phyloP scores from a whole-genome alignment of 2,329 filamentous ascomycete species.

The Sporothrix inflata region DNA sequence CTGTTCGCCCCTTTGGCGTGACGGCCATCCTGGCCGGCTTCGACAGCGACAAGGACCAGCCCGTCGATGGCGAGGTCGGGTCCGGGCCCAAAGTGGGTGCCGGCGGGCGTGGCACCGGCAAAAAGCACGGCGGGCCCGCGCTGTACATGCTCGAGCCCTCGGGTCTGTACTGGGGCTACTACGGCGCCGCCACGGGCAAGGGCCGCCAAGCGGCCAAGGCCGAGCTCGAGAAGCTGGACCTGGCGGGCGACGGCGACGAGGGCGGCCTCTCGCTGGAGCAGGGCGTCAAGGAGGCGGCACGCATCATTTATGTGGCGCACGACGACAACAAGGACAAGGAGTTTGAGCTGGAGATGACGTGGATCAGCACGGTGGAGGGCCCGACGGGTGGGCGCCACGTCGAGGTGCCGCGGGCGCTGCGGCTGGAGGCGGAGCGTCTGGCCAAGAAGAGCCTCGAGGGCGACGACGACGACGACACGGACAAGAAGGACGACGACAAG shows the following conservation, averaged over 20 bases:
- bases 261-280: constrained; percentile 78
- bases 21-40: constrained; percentile 92
- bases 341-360: constrained; percentile 98
- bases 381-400: constrained; percentile 91
- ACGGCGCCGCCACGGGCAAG: constrained; percentile 96
- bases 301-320: constrained; percentile 96
- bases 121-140: constrained; percentile 83
- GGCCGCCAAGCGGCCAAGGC: constrained; percentile 96
- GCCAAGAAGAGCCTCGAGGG: constrained; percentile 88
- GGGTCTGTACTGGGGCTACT: constrained; percentile 98
- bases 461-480: constrained; percentile 76
- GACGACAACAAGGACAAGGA: constrained; percentile 99
- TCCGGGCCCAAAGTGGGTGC: constrained; percentile 75
- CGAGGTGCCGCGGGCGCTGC: constrained; percentile 87
- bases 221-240: constrained; percentile 95
- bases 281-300: constrained; percentile 92
- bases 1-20: constrained; percentile 94
- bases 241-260: constrained; percentile 60
- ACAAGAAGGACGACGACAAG: constrained; percentile 69
- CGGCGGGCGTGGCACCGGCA: constrained; percentile 76
- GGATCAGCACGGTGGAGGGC: constrained; percentile 83
- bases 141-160: constrained; percentile 99
- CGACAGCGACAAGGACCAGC: constrained; percentile 83
- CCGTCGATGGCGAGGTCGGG: constrained; percentile 90
- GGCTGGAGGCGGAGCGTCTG: constrained; percentile 88